Evolutionary conservation across 495 filamentous ascomycete species (phyloP).

Genomic region (Xylaria intraflava): DNA sequence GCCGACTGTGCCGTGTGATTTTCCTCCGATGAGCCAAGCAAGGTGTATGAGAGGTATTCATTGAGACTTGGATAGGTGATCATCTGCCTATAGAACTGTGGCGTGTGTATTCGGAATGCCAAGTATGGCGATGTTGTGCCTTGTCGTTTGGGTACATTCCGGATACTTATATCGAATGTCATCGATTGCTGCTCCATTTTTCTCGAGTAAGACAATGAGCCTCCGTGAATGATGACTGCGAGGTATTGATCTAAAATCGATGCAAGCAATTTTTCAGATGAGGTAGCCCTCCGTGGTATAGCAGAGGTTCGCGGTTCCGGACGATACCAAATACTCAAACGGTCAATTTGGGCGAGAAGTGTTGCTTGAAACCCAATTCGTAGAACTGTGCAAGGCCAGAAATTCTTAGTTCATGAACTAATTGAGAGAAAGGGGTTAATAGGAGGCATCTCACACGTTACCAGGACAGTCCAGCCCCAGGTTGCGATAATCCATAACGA

Average conservation of each 20-base stretch:
- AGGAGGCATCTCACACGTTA: not conserved
- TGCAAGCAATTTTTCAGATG: not conserved
- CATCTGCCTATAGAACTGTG: not conserved
- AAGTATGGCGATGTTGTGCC: not conserved
- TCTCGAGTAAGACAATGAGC: not conserved
- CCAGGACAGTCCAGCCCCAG: not conserved
- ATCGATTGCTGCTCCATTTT: not conserved
- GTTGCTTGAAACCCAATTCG: not conserved
- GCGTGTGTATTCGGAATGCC: not conserved
- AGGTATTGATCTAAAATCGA: not conserved
- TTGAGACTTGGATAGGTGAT: not conserved
- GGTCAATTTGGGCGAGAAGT: not conserved
- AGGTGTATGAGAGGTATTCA: not conserved
- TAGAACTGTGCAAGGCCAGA: no score
- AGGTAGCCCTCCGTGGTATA: not conserved
- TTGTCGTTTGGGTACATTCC: not conserved
- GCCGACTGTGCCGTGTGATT: not conserved
- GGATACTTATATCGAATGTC: not conserved
- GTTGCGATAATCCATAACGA: not conserved
- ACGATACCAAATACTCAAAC: not conserved
- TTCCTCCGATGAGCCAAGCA: not conserved
- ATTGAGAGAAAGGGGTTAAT: not conserved
- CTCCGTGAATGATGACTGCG: not conserved
- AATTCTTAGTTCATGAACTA: no score
- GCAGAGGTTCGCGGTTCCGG: not conserved